Evolutionary conservation across 2,329 filamentous ascomycete species (phyloP), one percentile per base, ranked within the genome.

Genomic region (Claviceps fusiformis): DNA sequence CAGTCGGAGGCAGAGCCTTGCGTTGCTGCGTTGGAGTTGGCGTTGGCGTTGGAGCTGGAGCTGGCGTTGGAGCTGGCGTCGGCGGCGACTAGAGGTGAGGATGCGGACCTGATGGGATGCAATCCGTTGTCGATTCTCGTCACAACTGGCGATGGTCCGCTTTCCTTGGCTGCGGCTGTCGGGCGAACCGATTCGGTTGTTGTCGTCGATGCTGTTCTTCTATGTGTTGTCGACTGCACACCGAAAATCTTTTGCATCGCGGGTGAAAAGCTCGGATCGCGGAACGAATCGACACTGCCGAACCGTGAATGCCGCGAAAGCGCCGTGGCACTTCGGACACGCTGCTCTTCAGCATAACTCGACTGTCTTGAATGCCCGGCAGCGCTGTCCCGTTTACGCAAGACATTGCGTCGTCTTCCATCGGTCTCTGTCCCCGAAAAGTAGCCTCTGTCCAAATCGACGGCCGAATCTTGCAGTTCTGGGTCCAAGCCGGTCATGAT

Each of bases 361-460:
- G 86, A 82, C 61, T 87, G 85, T 50, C 83, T 79, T 43, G 85
- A 83, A 67, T 89, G 81, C 33, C 70, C 73, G 50, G 56, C 70
- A 58, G 81, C 84, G 27, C 45, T 47, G 57, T 83, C 81, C 56
- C 87, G 84, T 71, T 93, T 95, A 68, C 88, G 89, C 60, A 96
- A 74, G 50, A 93, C 76, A 65, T 89, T 95, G 49, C 87, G 81
- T 62, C 81, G 83, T 56, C 86, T 82, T 47, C 80, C 80, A 59
- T 96, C 90, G 11, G 83, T 75, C 64, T 97, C 92, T 17, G 86
- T 87, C 3, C 91, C 89, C 8, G 92, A 96, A 65, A 96, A 95
- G 68, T 97, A 97, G 29, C 91, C 92, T 41, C 89, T 81, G 63
- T 97, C 93, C 17, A 89, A 69, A 58, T 95, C 87, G 29, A 74